Evolutionary conservation across 2,329 filamentous ascomycete genomes (phyloP), one percentile per base, ranked within the genome.

Genomic region (Ilyonectria destructans): DNA sequence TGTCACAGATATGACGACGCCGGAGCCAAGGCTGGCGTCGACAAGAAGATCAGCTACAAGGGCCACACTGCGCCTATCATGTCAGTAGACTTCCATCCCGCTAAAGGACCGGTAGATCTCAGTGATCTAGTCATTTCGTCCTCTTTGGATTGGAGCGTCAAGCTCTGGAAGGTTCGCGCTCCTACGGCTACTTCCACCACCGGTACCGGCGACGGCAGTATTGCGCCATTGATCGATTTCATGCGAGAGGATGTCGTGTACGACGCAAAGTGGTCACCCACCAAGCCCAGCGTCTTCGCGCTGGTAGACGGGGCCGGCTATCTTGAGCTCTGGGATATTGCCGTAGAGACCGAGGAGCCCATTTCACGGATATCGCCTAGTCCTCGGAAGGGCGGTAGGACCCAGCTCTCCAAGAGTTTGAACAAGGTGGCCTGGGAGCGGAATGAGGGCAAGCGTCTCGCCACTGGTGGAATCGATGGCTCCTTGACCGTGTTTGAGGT

Each of bases 1-100:
- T 98, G 97, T 79, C 96, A 99, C 81, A 89, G 96, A 69, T 99
- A 99, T 83, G 96, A 99, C 82, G 93, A 97, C 71, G 96, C 97
- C 6, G 96, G 96, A 65, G 96, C 96, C 71, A 98, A 98, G 84
- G 96, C 96, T 5, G 96, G 96, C 55, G 94, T 98, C 29, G 97
- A 99, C 79, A 90, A 92, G 63, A 91, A 95, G 69, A 91, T 98
- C 67, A 92, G 91, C 73, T 99, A 99, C 84, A 90, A 90, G 72
- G 96, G 95, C 37, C 96, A 99, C 79, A 92, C 94, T 15, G 96
- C 95, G 4, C 96, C 96, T 0, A 95, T 99, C 76, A 97, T 98
- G 92, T 96, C 93, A 6, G 92, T 98, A 13, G 93, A 96, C 80
- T 99, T 98, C 84, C 96, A 99, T 79, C 96, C 96, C 2, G 92